phyloP scores from a whole-genome alignment of 345 rosid genomes.

The Kandelia obovata region DNA sequence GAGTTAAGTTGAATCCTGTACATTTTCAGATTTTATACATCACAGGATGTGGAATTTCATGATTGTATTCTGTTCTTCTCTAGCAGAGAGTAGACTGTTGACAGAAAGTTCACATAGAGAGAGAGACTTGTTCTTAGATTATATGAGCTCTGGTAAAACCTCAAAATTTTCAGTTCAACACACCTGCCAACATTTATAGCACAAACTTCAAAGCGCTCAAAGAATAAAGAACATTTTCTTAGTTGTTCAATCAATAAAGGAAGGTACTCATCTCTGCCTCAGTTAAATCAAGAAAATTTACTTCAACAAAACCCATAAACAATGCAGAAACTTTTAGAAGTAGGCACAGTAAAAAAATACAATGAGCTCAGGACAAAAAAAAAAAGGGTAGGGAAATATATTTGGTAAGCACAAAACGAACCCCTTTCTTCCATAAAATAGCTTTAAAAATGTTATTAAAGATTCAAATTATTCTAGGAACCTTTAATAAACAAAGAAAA shows the following conservation, averaged over 20 bases:
- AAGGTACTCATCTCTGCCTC: slow-evolving; percentile 48
- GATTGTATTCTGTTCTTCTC: not conserved
- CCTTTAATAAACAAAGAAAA: not conserved
- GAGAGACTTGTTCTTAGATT: not conserved
- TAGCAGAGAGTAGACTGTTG: not conserved
- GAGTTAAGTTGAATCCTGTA: no score
- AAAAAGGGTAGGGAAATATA: not conserved
- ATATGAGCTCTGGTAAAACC: slow-evolving; percentile 13
- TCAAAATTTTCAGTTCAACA: slow-evolving; percentile 29
- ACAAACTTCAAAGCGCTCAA: slow-evolving; percentile 59
- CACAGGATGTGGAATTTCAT: not conserved
- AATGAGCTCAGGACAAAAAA: slow-evolving; percentile 2
- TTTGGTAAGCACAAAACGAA: not conserved
- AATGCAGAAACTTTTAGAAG: slow-evolving; percentile 23
- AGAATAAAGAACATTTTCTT: slow-evolving; percentile 70
- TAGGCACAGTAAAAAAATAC: not conserved
- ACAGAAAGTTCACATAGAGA: not conserved
- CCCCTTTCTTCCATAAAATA: not conserved
- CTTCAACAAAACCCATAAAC: slow-evolving; percentile 16
- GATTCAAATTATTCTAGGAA: slow-evolving; percentile 14
- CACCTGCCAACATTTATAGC: slow-evolving; percentile 29
- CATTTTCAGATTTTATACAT: no score
- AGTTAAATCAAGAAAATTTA: slow-evolving; percentile 40
- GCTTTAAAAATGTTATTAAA: not conserved
- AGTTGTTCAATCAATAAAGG: slow-evolving; percentile 57